A percentile compares a stretch with the other conserved stretches of the same genome.
These are phyloP conservation scores for Astrothelium macrocarpum DNA, from an alignment of 495 filamentous ascomycete genomes.

Conservation along the genomic window DNA sequence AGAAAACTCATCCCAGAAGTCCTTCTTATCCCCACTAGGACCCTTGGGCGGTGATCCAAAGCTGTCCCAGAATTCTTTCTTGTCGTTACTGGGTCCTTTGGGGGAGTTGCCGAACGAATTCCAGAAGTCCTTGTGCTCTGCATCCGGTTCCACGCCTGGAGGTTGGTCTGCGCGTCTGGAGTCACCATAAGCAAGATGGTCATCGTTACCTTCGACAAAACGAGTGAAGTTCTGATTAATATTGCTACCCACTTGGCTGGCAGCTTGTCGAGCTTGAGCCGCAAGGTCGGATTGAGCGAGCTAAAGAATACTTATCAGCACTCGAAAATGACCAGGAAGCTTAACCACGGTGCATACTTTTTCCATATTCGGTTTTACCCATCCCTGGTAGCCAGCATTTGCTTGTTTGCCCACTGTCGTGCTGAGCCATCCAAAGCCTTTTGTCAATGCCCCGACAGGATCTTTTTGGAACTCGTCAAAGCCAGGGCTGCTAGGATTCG, in stretches of 20 bases:
- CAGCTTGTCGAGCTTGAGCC: constrained; percentile 65
- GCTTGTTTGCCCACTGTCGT: constrained; percentile 76
- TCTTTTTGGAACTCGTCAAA: constrained; percentile 84
- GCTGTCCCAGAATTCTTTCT: constrained; percentile 58
- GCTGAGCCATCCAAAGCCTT: constrained; percentile 91
- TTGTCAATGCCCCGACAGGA: constrained; percentile 76
- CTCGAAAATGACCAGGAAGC: neutral
- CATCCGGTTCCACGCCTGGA: neutral
- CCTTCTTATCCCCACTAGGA: constrained; percentile 30
- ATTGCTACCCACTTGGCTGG: constrained; percentile 53
- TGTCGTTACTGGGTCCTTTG: constrained; percentile 45
- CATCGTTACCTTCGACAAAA: constrained; percentile 64
- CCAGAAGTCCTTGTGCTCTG: neutral
- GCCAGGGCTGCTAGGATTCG: constrained; percentile 41
- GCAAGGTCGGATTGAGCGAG: constrained; percentile 82
- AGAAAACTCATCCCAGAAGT: constrained; percentile 65
- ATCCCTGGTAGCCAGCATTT: constrained; percentile 79
- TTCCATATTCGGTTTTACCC: constrained; percentile 82
- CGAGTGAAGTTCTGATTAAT: constrained; percentile 60
- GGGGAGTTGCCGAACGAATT: neutral
- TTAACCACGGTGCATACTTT: constrained; percentile 44
- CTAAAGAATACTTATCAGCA: constrained; percentile 33
- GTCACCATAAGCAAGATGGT: constrained; percentile 5
- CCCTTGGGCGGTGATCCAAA: constrained; percentile 29
- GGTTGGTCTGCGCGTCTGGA: neutral